Conservation (phyloP, 2,329 filamentous ascomycete genomes). For the Hyphodiscus sp. region DNA sequence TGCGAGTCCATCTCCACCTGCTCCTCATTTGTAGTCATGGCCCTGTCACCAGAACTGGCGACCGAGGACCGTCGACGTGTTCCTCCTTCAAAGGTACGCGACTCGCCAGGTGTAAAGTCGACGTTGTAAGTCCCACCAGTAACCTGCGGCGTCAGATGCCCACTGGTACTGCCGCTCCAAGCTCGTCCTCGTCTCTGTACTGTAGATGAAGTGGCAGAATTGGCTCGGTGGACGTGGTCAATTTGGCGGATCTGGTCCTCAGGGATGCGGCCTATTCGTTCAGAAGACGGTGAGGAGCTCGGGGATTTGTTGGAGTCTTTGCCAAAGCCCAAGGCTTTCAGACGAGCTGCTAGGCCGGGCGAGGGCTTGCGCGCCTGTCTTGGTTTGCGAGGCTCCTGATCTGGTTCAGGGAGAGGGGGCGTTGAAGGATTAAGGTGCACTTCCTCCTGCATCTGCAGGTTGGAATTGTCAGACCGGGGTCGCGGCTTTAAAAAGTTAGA, state of each 20-base stretch:
- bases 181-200: constrained; percentile 62
- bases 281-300: constrained; percentile 28
- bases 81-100: constrained; percentile 20
- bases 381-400: constrained; percentile 19
- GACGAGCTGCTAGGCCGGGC: constrained; percentile 56
- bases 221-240: constrained; percentile 58
- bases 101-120: constrained; percentile 19
- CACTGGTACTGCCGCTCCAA: constrained; percentile 58
- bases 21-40: constrained; percentile 28
- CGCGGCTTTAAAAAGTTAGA: background rate
- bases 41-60: constrained; percentile 21
- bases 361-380: constrained; percentile 48
- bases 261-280: constrained; percentile 60
- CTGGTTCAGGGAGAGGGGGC: constrained; percentile 1
- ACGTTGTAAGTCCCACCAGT: constrained; percentile 23
- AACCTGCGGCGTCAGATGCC: constrained; percentile 25
- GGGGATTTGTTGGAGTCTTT: constrained; percentile 19
- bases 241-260: constrained; percentile 64
- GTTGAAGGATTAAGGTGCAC: background rate
- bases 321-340: constrained; percentile 59
- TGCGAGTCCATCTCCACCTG: constrained; percentile 62
- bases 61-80: constrained; percentile 20
- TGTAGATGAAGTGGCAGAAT: constrained; percentile 39
- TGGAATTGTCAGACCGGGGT: background rate
- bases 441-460: background rate